Base-by-base conservation (phyloP, 331 rosid species). In the Quercus lobata region DNA sequence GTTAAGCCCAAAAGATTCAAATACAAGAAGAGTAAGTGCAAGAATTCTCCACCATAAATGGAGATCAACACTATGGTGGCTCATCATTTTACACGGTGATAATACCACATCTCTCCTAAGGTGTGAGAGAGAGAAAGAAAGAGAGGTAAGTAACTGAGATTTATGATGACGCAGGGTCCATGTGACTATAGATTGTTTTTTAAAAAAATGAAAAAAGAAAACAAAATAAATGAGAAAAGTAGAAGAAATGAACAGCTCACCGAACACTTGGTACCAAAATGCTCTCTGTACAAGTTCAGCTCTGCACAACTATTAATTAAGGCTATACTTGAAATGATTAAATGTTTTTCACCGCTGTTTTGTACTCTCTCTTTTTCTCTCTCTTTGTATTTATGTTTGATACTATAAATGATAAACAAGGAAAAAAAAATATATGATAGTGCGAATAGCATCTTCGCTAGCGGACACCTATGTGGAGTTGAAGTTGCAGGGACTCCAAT, bases 31-130 rank as follows among this genome's bases (percentile, higher is more conserved):
- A 56, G 54, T 1, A 17, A 86, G 63, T 6, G 60, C 6, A 66
- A 78, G 34, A 78, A 82, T 30, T 75, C 63, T 75, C 66, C 82
- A 66, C 76, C 86, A 69, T 77, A 78, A 74, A 84, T 63, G 80
- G 86, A 83, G 86, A 76, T 8, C 3, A n/a, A 77, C 2, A 25
- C 71, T 81, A 41, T 10, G 77, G 72, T 19, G 30, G 71, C 73
- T 86, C 97, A 95, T 90, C 83, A 35, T 85, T 87, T 66, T 24
- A 76, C 56, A 34, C 70, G 32, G 68, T 82, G 83, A 80, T 80
- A 62, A 80, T 80, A 62, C 87, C 69, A 86, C 92, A 81, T 89
- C 54, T 83, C 82, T 79, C 69, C 55, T 54, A 19, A 1, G 72
- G 25, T 7, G 73, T 32, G 66, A 24, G 72, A 34, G 60, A 27